Conservation (phyloP, 257 asterid species). For the Solanum sitiens region DNA sequence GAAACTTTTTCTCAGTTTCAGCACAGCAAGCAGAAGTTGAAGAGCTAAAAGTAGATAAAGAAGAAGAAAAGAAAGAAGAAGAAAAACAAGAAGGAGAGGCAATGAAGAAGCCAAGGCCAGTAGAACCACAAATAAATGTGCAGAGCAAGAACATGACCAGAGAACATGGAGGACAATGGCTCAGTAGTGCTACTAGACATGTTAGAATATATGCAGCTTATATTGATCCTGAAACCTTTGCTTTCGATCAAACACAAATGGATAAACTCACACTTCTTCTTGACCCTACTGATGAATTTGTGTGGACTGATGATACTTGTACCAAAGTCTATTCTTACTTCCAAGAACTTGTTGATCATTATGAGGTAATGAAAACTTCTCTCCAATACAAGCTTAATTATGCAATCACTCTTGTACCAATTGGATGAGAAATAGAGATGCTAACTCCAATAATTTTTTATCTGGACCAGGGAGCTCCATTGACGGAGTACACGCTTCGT, state of each 20-base stretch:
- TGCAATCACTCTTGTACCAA: not conserved
- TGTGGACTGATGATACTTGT: constrained; percentile 72
- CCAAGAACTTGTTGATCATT: constrained; percentile 82
- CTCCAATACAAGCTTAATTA: not conserved
- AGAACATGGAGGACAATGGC: constrained; percentile 87
- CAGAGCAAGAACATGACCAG: constrained; percentile 58
- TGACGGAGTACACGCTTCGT: constrained; percentile 91
- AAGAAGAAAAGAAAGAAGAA: not conserved
- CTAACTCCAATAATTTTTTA: not conserved
- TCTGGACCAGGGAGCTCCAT: constrained; percentile 64
- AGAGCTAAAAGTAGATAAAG: constrained; percentile 11
- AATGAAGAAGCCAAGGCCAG: constrained; percentile 38
- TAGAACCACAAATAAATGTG: constrained; percentile 48
- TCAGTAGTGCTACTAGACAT: constrained; percentile 71
- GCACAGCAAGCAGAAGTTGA: constrained; percentile 43
- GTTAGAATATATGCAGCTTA: constrained; percentile 80
- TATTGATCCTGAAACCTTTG: constrained; percentile 73
- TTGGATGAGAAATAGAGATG: not conserved
- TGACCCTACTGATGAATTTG: constrained; percentile 81
- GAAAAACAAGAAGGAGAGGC: not conserved
- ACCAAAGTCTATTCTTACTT: constrained; percentile 68
- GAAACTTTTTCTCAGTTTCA: constrained; percentile 23
- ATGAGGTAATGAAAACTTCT: constrained; percentile 40
- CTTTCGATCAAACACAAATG: constrained; percentile 70
- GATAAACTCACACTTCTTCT: constrained; percentile 83